Evolutionary conservation across 768 basidiomycete species (phyloP), one percentile per base, ranked within the genome.

Genomic region (Pisolithus albus): DNA sequence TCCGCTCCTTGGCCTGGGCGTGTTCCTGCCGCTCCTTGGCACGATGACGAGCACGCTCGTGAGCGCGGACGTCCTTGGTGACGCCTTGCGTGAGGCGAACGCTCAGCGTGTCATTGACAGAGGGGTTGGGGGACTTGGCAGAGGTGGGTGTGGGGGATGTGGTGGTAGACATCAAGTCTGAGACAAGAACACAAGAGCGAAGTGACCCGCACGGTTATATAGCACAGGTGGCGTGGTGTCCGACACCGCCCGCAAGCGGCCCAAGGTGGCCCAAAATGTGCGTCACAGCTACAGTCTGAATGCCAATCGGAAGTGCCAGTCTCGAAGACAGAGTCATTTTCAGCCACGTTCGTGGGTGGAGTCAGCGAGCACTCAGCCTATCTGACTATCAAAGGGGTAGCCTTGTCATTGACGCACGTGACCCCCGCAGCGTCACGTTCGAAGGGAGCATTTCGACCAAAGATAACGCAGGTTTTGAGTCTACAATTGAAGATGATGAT

Each of bases 21-120:
- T 69, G 61, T 53, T 63, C 67, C 46, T 49, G 67, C 24, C 65
- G 64, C 51, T 66, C 64, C 54, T 67, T 68, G 49, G 51, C 57
- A 21, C 59, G 66, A 30, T 67, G 66, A 51, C 68, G 66, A 7
- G 66, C 67, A 28, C 64, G 68, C 56, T 68, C 66, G 11, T 55
- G 59, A 19, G 66, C 68, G 15, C 66, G 67, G 37, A 60, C 59
- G 47, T 70, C 67, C 49, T 68, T 68, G 32, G 58, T 45, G 24
- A 6, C 49, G 2, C 47, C 9, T 24, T 52, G 54, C 47, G 58
- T 62, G 38, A 61, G 18, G 44, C 56, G 55, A 47, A 51, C 42
- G 42, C 36, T 49, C 41, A 42, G 45, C 19, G 53, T 44, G 39
- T 67, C 63, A 61, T 66, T 51, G 43, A 50, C 30, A 24, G 54